Base-by-base conservation (phyloP, 164 flowering plant species). In the Vitis cinerea region DNA sequence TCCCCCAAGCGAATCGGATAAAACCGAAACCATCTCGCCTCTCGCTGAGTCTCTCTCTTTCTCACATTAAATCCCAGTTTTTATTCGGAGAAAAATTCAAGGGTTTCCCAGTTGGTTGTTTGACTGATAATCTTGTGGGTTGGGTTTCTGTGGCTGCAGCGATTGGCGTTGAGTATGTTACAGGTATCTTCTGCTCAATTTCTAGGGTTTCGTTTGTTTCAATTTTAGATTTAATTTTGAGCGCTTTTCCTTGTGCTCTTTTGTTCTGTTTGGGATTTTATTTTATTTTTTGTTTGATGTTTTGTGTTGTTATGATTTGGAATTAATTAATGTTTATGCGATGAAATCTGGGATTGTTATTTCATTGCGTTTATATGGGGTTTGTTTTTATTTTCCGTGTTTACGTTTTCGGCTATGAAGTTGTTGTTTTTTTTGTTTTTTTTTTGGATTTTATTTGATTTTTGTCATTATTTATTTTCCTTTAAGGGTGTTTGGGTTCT, bases 1-100 rank as follows among this genome's bases (percentile, higher is more conserved):
- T 7, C 44, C 65, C 63, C 44, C 53, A 57, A 19, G 17, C 69
- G 27, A 48, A 59, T 49, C 65, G 60, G 72, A 68, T 68, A 74
- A 74, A 19, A 63, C 58, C 55, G 19, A 58, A 61, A 52, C 44
- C 16, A 16, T 62, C 59, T 54, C 44, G 53, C n/a, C 59, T 68
- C 31, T 66, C 49, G n/a, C 59, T 50, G 49, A n/a, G 17, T 3
- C 31, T 37, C 58, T 11, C 15, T 50, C 47, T 12, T n/a, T 16
- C 57, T 16, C 65, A 17, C 8, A 9, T 37, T 58, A 15, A 60
- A 60, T 31, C 63, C 47, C 14, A 12, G 63, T 37, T 37, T 37
- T 37, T 37, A 37, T 37, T 37, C 44, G 44, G 27, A 23, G 44
- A 37, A 27, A 16, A 7, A 19, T 27, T 17, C 31, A 10, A 59